These are phyloP conservation scores for Cyamopsis tetragonoloba DNA, from an alignment of 306 rosid genomes.

Conservation along the genomic window DNA sequence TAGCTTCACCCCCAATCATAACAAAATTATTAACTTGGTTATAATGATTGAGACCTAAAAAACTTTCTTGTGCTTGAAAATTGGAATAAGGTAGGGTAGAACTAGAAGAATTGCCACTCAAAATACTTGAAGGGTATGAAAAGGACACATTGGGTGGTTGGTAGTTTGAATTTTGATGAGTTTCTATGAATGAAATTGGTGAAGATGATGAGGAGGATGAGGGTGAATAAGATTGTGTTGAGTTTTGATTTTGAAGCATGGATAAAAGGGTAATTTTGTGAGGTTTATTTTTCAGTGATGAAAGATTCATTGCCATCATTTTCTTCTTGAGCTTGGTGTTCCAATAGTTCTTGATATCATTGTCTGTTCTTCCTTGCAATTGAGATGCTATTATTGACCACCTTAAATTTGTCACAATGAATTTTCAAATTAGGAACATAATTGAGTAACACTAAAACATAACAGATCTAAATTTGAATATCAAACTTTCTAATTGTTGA, in stretches of 20 bases:
- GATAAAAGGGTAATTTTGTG: conserved; percentile 33
- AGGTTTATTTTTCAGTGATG: conserved; percentile 34
- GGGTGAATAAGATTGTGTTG: too few species aligned
- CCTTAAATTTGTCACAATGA: conserved; percentile 37
- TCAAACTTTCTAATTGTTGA: too few species aligned
- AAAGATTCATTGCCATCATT: conserved; percentile 35
- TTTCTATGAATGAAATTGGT: conserved; percentile 33
- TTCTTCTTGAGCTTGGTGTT: conserved; percentile 93
- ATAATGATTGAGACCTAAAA: conserved; percentile 26
- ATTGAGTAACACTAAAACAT: background rate
- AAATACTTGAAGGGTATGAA: conserved; percentile 36
- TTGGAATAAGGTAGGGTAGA: conserved; percentile 22
- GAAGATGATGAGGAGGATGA: conserved; percentile 37
- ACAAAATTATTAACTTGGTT: conserved; percentile 26
- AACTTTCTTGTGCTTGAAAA: conserved; percentile 48
- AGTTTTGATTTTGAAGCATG: conserved; percentile 37
- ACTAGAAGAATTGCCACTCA: conserved; percentile 37
- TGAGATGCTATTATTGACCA: conserved; percentile 96
- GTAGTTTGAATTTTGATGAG: conserved; percentile 19
- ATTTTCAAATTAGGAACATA: background rate
- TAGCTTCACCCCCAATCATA: conserved; percentile 53
- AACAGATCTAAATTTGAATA: conserved; percentile 29
- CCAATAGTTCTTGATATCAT: conserved; percentile 93
- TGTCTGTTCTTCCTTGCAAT: conserved; percentile 85
- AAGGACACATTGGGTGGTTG: too few species aligned